Evolutionary conservation across 192 early-diverging fungal genomes (phyloP), one percentile per base, ranked within the genome.

Genomic region (Backusella tuberculispora): DNA sequence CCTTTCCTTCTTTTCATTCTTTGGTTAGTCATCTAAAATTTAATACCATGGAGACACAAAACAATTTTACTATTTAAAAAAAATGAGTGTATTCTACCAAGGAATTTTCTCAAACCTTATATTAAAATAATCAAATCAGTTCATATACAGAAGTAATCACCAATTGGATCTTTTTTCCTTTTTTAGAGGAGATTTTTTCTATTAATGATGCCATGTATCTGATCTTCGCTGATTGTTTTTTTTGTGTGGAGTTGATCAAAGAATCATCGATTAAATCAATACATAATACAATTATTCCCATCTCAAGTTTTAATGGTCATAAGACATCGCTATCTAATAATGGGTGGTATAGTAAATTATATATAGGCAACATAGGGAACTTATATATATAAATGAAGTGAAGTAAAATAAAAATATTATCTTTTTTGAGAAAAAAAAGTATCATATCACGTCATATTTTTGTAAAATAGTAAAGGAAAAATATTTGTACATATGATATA

Each of bases 81-180:
- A 12, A 14, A 46, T 14, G 6, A 50, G 3, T 26, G 24, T 56
- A 24, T 56, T 56, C 21, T 21, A 56, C 29, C 21, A 60, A 60
- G 24, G 53, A 60, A 60, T 24, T 26, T 60, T 60, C 53, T 24
- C 53, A 60, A 60, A 60, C 9, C 53, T 60, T 60, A 60, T 19
- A 60, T 60, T 19, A 26, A 60, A 24, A 60, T 19, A 4, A 60
- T 60, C 2, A 12, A 60, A 26, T 12, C 8, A 24, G 21, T 60
- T 60, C 21, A 60, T 60, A 60, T 60, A 60, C 53, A 60, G 21
- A 60, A 60, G 26, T 12, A 60, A 26, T 26, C 21, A 26, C 53
- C 53, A 60, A 60, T 26, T 60, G 24, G 1, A 10, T 12, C 5
- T 26, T 26, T 60, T 21, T 12, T n/a, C 21, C 21, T 8, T 60